Base-by-base conservation (phyloP, 2,329 filamentous ascomycete species). In the Aspergillus pseudotamarii region DNA sequence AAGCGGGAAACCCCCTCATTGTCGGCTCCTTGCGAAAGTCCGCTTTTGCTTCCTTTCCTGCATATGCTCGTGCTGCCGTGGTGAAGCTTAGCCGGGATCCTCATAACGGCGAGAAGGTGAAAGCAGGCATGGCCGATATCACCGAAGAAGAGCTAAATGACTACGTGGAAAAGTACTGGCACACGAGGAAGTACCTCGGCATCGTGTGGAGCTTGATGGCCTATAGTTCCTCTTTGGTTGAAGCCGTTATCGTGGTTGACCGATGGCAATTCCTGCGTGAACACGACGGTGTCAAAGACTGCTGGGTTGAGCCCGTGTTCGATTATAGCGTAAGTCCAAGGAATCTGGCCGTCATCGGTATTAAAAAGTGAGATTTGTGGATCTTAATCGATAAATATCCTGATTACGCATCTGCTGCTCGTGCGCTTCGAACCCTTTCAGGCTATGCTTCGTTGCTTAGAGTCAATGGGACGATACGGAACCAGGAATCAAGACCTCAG, bases 191-290 rank as follows among this genome's bases (percentile, higher is more conserved):
- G 70, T 91, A 97, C 73, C 80, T 99, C 45, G 93, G 91, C 72
- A 85, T 96, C 9, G 87, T 96, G 63, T 99, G 95, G 95, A 93
- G 88, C 69, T 77, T 99, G 71, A 99, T 99, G 94, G 94, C 95
- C 1, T 97, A 97, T 72, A 96, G 93, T 76, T 94, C 94, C 3
- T 88, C 88, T 23, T 90, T 97, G 4, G 89, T 96, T 2, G 95
- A 99, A 81, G 92, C 93, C 36, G 82, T 96, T 63, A 94, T 99
- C 71, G 93, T 96, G 58, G 88, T 90, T 53, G 95, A 99, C 82
- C 86, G 95, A 53, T 99, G 93, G 91, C 81, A 91, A 65, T 99
- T 90, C 80, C 81, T 99, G 69, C 86, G 83, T 62, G 94, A 99
- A 80, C 91, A 96, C 57, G 86, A 90, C 48, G 80, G 89, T 8